These are phyloP conservation scores for Pichia sp. DNA, from an alignment of 1,139 yeast species.

Conservation along the genomic window DNA sequence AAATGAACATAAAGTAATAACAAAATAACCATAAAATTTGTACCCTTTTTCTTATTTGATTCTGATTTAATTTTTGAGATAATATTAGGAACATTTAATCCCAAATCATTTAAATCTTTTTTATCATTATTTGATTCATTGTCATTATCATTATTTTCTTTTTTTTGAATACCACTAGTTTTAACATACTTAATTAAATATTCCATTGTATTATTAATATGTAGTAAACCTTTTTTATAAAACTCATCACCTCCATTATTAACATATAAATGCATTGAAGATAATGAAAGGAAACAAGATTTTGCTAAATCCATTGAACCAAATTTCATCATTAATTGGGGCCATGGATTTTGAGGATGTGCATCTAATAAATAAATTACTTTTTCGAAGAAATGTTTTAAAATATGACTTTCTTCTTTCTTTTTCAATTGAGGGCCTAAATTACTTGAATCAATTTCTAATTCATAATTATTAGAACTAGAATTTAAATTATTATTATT, in stretches of 20 bases:
- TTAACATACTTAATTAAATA: conserved; percentile 35
- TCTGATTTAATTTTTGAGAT: conserved; percentile 32
- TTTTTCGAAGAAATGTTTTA: conserved; percentile 48
- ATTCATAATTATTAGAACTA: background rate
- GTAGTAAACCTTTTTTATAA: conserved; percentile 44
- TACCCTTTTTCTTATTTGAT: conserved; percentile 28
- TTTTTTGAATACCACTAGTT: conserved; percentile 16
- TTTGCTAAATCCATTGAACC: conserved; percentile 52
- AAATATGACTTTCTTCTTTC: conserved; percentile 43
- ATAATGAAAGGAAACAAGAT: conserved; percentile 47
- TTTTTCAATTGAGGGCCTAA: conserved; percentile 13
- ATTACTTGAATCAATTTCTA: conserved; percentile 6
- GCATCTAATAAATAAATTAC: conserved; percentile 47
- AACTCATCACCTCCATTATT: conserved; percentile 44
- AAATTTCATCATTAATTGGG: conserved; percentile 46
- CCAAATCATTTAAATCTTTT: conserved; percentile 11
- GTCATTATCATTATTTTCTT: conserved; percentile 6
- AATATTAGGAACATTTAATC: conserved; percentile 29
- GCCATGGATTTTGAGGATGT: conserved; percentile 55
- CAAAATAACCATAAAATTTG: conserved; percentile 45
- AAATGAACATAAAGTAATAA: conserved; percentile 47
- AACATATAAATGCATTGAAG: conserved; percentile 49
- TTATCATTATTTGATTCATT: background rate
- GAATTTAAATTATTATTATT: too few relatives aligned
- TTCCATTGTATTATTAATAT: conserved; percentile 48